Base-by-base conservation (phyloP, 306 rosid species). In the Fragaria ananassa region DNA sequence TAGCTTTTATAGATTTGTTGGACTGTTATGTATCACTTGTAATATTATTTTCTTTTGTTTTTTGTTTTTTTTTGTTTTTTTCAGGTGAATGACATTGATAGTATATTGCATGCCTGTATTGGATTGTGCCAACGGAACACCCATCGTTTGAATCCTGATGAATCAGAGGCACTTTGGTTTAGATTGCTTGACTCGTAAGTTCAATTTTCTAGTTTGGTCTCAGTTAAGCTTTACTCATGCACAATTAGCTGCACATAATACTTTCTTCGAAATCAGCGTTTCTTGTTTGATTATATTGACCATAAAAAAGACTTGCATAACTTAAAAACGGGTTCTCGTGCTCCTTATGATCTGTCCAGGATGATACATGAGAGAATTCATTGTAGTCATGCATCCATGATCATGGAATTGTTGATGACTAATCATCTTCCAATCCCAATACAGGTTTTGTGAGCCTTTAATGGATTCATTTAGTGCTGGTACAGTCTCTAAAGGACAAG, bases 61-160 rank as follows among this genome's bases (percentile, higher is more conserved):
- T 31, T 31, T 31, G 31, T 7, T 41, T 7, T 41, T 41, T 7
- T 78, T 67, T 65, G 80, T 77, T 49, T 84, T 63, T 73, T 64
- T 70, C 82, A 95, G 98, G 97, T 87, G 83, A 82, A 75, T 25
- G 91, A 80, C 72, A 82, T 90, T 76, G 58, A 72, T 37, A 84
- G 85, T 75, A 61, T 88, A 75, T 83, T 92, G 89, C 89, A 77
- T 74, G 91, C 97, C 72, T 92, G 99, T 82, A 91, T 95, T 79
- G 90, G 93, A 71, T 81, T 95, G 80, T 95, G 99, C 84, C 99
- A 95, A 79, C 84, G 99, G 88, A 95, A 95, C 86, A 95, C 99
- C 79, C 99, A 96, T 82, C 97, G 97, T 68, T 78, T 95, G 80
- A 92, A 95, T 81, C 94, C 92, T 62, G 97, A 89, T 89, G 97